Conservation (phyloP, 495 filamentous ascomycete genomes). For the Penicillium desertorum region DNA sequence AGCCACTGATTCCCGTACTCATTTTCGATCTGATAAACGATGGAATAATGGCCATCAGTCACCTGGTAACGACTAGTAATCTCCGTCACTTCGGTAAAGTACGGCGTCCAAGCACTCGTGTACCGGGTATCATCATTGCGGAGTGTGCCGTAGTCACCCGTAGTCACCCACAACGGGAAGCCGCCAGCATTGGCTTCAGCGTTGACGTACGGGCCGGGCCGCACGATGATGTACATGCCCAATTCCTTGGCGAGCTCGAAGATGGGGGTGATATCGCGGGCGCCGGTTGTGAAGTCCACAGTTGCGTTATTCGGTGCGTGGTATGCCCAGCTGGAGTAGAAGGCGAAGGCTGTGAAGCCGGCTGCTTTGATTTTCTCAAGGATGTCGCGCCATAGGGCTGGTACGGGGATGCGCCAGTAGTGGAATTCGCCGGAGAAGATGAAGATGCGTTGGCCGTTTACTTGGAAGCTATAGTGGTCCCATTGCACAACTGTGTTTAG, state of each 20-base stretch:
- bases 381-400: slow-evolving; percentile 58
- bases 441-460: slow-evolving; percentile 56
- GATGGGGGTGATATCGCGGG: slow-evolving; percentile 52
- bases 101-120: slow-evolving; percentile 51
- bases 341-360: slow-evolving; percentile 54
- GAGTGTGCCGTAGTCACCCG: slow-evolving; percentile 58
- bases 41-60: slow-evolving; percentile 55
- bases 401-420: slow-evolving; percentile 60
- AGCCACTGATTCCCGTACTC: slow-evolving; percentile 61
- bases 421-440: slow-evolving; percentile 63
- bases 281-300: slow-evolving; percentile 57
- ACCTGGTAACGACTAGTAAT: slow-evolving; percentile 54
- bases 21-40: slow-evolving; percentile 61
- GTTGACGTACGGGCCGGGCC: slow-evolving; percentile 47
- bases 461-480: slow-evolving; percentile 59
- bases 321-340: slow-evolving; percentile 60
- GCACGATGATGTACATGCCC: slow-evolving; percentile 41
- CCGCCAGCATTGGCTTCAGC: slow-evolving; percentile 58
- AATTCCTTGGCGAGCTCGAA: slow-evolving; percentile 55
- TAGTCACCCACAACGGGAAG: slow-evolving; percentile 60
- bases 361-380: slow-evolving; percentile 64
- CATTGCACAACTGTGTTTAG: slow-evolving; percentile 52
- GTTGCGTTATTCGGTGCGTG: slow-evolving; percentile 51
- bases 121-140: slow-evolving; percentile 59
- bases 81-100: slow-evolving; percentile 48